Evolutionary conservation across 2,329 filamentous ascomycete species (phyloP).

Genomic region (Diaporthe vaccinii): DNA sequence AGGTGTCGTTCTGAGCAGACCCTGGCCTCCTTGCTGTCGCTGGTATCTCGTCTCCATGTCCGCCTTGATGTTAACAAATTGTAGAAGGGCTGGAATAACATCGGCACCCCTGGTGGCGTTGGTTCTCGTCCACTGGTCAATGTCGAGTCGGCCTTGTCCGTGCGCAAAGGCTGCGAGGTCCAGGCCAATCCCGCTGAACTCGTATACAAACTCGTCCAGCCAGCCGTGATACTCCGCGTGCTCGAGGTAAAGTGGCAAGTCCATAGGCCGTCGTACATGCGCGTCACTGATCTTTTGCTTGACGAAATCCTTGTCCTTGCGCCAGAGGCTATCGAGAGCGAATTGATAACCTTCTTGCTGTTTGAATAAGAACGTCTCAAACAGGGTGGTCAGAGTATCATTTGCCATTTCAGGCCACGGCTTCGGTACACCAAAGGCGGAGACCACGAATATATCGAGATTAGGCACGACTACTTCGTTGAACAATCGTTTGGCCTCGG

Average conservation of each 20-base stretch:
- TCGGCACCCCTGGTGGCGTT: constrained; percentile 76
- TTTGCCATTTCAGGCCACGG: constrained; percentile 82
- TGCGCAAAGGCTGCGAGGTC: constrained; percentile 90
- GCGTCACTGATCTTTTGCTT: constrained; percentile 82
- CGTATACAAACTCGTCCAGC: constrained; percentile 84
- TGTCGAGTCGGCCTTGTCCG: constrained; percentile 82
- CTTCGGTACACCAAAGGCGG: constrained; percentile 81
- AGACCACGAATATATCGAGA: constrained; percentile 83
- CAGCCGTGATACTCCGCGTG: constrained; percentile 86
- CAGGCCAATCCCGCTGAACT: constrained; percentile 86
- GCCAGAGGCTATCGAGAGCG: constrained; percentile 92
- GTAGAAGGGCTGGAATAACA: constrained; percentile 79
- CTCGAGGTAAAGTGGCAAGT: constrained; percentile 79
- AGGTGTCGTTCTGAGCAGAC: constrained; percentile 72
- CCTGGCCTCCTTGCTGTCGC: constrained; percentile 74
- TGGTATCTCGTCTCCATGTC: constrained; percentile 83
- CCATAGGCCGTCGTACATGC: constrained; percentile 78
- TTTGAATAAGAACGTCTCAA: constrained; percentile 87
- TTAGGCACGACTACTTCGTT: constrained; percentile 79
- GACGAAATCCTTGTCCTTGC: constrained; percentile 90
- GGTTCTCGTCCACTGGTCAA: constrained; percentile 83
- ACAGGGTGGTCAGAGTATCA: constrained; percentile 81
- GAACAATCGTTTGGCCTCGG: constrained; percentile 75
- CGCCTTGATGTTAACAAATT: constrained; percentile 88
- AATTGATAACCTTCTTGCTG: constrained; percentile 85